phyloP scores from a whole-genome alignment of 371 early-diverging fungal species.

The Racocetra persica region DNA sequence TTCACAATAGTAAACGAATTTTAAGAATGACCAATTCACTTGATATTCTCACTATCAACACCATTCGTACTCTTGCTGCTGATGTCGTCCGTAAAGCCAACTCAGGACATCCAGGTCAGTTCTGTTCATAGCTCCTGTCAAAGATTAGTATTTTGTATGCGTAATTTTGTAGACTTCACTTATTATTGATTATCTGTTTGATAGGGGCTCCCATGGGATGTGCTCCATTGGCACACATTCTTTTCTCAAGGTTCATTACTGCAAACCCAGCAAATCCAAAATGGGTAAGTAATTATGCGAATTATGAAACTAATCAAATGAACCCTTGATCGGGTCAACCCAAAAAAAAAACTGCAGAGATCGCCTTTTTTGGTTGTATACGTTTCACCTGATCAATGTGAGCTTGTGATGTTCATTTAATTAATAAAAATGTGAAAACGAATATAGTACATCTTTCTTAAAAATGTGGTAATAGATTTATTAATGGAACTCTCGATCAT shows the following conservation, averaged over 20 bases:
- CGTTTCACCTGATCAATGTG: not conserved
- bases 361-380: too few species aligned
- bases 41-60: conserved; percentile 84
- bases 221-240: conserved; percentile 95
- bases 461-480: not conserved
- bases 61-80: conserved; percentile 92
- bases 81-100: conserved; percentile 96
- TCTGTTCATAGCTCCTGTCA: not conserved
- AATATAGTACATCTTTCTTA: too few species aligned
- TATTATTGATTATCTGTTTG: not conserved
- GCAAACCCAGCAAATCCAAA: conserved; percentile 86
- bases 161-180: not conserved
- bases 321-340: too few species aligned
- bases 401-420: not conserved
- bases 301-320: too few species aligned
- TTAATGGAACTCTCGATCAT: not conserved
- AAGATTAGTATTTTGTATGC: not conserved
- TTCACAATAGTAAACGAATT: not conserved
- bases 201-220: conserved; percentile 97
- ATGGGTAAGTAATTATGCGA: conserved; percentile 66
- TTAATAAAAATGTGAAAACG: too few species aligned
- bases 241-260: conserved; percentile 87
- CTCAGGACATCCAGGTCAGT: conserved; percentile 96
- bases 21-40: conserved; percentile 45
- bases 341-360: too few species aligned